A percentile compares a stretch with the other conserved stretches of the same genome.
Evolutionary conservation across 2,329 filamentous ascomycete genomes (phyloP).

Genomic region (Lasiodiplodia sp.): DNA sequence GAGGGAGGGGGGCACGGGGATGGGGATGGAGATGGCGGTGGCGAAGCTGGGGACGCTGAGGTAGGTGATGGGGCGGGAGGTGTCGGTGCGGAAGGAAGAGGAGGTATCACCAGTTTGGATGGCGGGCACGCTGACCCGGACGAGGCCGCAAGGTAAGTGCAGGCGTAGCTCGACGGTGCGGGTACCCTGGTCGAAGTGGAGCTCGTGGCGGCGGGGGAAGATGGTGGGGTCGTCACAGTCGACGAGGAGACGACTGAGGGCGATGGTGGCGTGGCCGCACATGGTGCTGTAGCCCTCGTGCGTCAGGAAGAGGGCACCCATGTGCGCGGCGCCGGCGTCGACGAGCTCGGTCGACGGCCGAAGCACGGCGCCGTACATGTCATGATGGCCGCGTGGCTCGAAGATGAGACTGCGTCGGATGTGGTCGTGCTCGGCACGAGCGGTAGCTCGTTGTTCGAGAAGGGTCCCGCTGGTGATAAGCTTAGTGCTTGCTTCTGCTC

Average conservation of each 20-base stretch:
- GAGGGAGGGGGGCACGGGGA: constrained; percentile 41
- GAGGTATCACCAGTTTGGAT: background rate
- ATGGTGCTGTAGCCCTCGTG: constrained; percentile 60
- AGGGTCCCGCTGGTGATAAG: constrained; percentile 45
- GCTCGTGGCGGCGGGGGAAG: constrained; percentile 48
- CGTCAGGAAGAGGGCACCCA: constrained; percentile 58
- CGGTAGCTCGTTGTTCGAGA: constrained; percentile 50
- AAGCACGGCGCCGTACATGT: constrained; percentile 62
- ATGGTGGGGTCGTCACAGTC: constrained; percentile 43
- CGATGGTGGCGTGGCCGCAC: constrained; percentile 62
- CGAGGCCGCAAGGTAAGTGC: constrained; percentile 56
- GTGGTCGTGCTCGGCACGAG: constrained; percentile 49
- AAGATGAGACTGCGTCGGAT: constrained; percentile 53
- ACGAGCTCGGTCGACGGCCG: constrained; percentile 52
- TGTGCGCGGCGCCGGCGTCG: constrained; percentile 51
- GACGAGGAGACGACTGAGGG: constrained; percentile 51
- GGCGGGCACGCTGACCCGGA: constrained; percentile 50
- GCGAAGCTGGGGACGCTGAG: constrained; percentile 54
- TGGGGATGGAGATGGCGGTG: constrained; percentile 40
- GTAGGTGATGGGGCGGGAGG: constrained; percentile 49
- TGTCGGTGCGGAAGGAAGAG: constrained; percentile 43
- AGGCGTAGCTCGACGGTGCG: constrained; percentile 46
- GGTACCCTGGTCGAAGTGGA: constrained; percentile 35
- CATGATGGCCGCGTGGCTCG: constrained; percentile 59
- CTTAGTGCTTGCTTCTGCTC: background rate